A percentile compares a stretch with the other conserved stretches of the same genome.
Evolutionary conservation across 148 eudicot genomes (phyloP).

Genomic region (Amaranthus palmeri): DNA sequence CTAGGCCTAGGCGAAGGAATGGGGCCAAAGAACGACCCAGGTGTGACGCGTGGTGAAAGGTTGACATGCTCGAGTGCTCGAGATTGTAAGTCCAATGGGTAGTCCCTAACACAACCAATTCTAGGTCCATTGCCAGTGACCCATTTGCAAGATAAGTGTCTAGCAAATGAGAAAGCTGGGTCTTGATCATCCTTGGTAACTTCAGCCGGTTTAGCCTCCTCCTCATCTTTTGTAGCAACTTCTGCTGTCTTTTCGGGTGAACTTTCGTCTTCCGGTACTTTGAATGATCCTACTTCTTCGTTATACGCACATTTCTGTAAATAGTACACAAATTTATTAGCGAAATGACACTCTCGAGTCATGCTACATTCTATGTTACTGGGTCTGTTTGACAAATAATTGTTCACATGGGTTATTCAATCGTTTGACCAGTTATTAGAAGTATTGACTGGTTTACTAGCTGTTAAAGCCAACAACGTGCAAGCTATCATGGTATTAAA

Average conservation of each 20-base stretch:
- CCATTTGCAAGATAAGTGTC: slow-evolving; percentile 75
- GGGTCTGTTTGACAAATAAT: too few species aligned
- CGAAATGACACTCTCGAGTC: not conserved
- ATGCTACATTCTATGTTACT: not conserved
- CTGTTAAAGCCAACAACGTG: too few species aligned
- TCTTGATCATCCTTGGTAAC: slow-evolving; percentile 1
- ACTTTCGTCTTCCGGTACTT: slow-evolving; percentile 34
- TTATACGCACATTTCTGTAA: slow-evolving; percentile 64
- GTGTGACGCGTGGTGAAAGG: slow-evolving; percentile 59
- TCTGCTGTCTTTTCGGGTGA: slow-evolving; percentile 20
- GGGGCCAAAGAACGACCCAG: slow-evolving; percentile 37
- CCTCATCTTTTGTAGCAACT: not conserved
- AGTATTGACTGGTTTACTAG: too few species aligned
- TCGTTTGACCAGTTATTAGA: too few species aligned
- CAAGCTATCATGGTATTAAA: too few species aligned
- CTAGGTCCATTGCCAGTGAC: slow-evolving; percentile 68
- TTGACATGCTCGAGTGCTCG: slow-evolving; percentile 92
- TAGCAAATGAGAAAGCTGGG: slow-evolving; percentile 34
- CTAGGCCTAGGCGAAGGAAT: slow-evolving; percentile 45
- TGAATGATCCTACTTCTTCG: slow-evolving; percentile 40
- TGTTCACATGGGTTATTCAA: too few species aligned
- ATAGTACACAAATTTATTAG: not conserved
- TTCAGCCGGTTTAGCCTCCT: slow-evolving; percentile 20
- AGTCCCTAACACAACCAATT: slow-evolving; percentile 82
- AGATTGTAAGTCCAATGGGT: slow-evolving; percentile 68